These are phyloP conservation scores for Paramecium bursaria DNA, from an alignment of 73 alveolate genomes.

Conservation along the genomic window DNA sequence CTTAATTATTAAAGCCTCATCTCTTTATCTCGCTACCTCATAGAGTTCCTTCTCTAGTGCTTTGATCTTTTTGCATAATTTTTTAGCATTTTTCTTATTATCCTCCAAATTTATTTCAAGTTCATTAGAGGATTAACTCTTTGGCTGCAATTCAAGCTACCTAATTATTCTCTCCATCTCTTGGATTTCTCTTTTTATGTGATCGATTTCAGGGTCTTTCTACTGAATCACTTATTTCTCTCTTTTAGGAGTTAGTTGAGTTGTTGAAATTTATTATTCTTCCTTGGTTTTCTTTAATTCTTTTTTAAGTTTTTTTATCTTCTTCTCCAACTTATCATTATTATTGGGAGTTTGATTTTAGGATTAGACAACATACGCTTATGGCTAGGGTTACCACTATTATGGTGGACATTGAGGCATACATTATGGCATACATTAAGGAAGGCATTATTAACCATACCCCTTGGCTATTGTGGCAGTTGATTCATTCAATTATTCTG, in stretches of 20 bases:
- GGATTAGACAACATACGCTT: constrained; percentile 39
- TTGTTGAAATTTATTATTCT: constrained; percentile 34
- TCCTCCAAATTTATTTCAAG: constrained; percentile 25
- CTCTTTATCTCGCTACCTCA: constrained; percentile 53
- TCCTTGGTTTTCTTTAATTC: constrained; percentile 7
- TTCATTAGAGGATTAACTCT: not conserved
- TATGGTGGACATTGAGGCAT: constrained; percentile 15
- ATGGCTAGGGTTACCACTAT: constrained; percentile 5
- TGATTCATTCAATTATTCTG: constrained; percentile 58
- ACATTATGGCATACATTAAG: not conserved
- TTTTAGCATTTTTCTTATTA: constrained; percentile 26
- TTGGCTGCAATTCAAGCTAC: constrained; percentile 28
- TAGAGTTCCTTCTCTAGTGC: constrained; percentile 41
- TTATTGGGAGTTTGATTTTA: not conserved
- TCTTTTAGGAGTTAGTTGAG: constrained; percentile 50
- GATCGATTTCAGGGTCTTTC: constrained; percentile 51
- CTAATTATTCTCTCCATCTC: constrained; percentile 43
- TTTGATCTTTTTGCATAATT: constrained; percentile 25
- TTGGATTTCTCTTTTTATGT: constrained; percentile 48
- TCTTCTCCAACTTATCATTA: constrained; percentile 4
- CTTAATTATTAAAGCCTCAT: constrained; percentile 47
- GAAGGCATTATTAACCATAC: too few species aligned
- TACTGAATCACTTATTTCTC: constrained; percentile 8
- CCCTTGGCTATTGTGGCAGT: constrained; percentile 1
- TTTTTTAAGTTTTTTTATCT: constrained; percentile 36